These are phyloP conservation scores for Apophysomyces variabilis DNA, from an alignment of 371 early-diverging fungal species.

Conservation along the genomic window DNA sequence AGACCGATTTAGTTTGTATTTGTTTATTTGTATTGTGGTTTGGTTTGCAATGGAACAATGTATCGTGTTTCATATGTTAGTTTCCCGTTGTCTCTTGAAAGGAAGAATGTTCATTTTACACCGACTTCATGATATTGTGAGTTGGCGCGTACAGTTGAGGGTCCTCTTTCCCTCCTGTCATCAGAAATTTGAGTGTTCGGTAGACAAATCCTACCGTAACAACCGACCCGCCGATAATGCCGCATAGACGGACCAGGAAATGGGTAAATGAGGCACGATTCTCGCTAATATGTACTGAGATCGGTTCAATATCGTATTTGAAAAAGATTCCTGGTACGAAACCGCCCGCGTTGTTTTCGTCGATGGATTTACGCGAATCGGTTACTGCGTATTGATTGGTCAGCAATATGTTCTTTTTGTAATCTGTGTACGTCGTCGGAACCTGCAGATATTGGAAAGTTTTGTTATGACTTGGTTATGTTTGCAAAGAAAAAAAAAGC, in stretches of 20 bases:
- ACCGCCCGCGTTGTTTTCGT: slow-evolving; percentile 36
- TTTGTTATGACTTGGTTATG: no score
- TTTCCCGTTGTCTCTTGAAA: no score
- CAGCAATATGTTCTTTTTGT: slow-evolving; percentile 50
- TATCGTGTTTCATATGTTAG: no score
- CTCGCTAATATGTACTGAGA: slow-evolving; percentile 82
- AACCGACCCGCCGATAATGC: slow-evolving; percentile 85
- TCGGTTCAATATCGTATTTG: slow-evolving; percentile 90
- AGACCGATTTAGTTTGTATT: no score
- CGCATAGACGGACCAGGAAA: slow-evolving; percentile 86
- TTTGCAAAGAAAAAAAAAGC: no score
- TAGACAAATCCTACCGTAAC: slow-evolving; percentile 65
- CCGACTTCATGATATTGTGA: slow-evolving; percentile 42
- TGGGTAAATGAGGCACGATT: slow-evolving; percentile 62
- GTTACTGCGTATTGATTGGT: slow-evolving; percentile 96
- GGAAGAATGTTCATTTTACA: slow-evolving; percentile 14
- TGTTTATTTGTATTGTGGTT: no score
- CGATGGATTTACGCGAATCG: slow-evolving; percentile 62
- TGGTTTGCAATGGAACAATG: no score
- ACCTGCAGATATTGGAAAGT: slow-evolving; percentile 34
- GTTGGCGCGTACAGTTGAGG: slow-evolving; percentile 41
- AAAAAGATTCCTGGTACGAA: slow-evolving; percentile 76
- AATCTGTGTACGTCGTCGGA: slow-evolving; percentile 84
- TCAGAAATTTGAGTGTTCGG: slow-evolving; percentile 34
- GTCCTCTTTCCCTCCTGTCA: slow-evolving; percentile 51